Percentiles rank a stretch among this genome's conserved stretches.
Evolutionary conservation across 768 basidiomycete genomes (phyloP).

Genomic region (Strobilomyces confusus): DNA sequence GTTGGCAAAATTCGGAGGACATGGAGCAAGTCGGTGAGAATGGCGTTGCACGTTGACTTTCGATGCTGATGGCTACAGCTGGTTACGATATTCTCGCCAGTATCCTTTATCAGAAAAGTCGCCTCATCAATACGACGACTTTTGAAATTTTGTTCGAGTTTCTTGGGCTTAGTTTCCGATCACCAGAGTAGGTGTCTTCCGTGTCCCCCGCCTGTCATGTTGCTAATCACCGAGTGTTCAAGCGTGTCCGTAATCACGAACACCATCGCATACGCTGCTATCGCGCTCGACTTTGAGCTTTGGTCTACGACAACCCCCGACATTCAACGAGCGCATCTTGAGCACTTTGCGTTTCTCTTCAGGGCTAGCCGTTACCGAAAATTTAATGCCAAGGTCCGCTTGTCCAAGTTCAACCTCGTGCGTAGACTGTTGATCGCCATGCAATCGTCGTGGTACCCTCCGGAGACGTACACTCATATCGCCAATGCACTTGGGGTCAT

Average conservation of each 20-base stretch:
- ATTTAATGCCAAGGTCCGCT: slow-evolving; percentile 74
- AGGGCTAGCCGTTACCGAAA: slow-evolving; percentile 65
- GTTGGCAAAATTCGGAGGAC: slow-evolving; percentile 93
- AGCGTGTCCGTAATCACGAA: slow-evolving; percentile 85
- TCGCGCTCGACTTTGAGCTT: slow-evolving; percentile 87
- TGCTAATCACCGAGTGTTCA: slow-evolving; percentile 1
- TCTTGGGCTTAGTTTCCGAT: slow-evolving; percentile 77
- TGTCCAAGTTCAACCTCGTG: slow-evolving; percentile 67
- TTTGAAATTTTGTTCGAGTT: slow-evolving; percentile 86
- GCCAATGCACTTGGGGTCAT: slow-evolving; percentile 59
- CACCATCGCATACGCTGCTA: slow-evolving; percentile 70
- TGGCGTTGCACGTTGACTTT: background rate
- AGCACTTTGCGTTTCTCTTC: slow-evolving; percentile 77
- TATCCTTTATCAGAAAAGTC: slow-evolving; percentile 66
- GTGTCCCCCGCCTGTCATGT: background rate
- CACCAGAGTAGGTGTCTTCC: slow-evolving; percentile 61
- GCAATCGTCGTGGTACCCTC: slow-evolving; percentile 73
- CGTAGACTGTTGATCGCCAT: slow-evolving; percentile 77
- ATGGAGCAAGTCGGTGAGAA: slow-evolving; percentile 82
- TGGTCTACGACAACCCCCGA: slow-evolving; percentile 73
- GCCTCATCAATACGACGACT: slow-evolving; percentile 71
- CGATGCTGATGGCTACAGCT: slow-evolving; percentile 39
- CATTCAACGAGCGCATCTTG: slow-evolving; percentile 75
- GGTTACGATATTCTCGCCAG: slow-evolving; percentile 85
- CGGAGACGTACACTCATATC: slow-evolving; percentile 44